Evolutionary conservation across 73 alveolate species (phyloP).

Genomic region (Uronychia binucleata): DNA sequence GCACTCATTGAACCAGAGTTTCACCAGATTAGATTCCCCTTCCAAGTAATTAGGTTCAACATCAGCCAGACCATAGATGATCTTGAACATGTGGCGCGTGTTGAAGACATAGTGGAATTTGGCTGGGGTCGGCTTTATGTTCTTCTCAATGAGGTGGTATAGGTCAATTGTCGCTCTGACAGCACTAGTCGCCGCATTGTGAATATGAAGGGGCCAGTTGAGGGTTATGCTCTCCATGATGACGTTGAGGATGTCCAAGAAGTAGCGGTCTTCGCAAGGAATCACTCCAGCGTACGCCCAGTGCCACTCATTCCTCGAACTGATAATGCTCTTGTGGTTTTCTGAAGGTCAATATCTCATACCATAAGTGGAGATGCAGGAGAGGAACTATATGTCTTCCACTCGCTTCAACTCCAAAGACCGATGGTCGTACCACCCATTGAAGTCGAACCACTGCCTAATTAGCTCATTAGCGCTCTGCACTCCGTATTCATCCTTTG

Average conservation of each 20-base stretch:
- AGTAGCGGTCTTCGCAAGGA: constrained; percentile 53
- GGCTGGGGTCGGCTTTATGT: constrained; percentile 82
- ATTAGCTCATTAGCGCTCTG: constrained; percentile 82
- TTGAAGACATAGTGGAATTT: constrained; percentile 75
- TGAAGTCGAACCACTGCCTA: constrained; percentile 76
- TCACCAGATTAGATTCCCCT: constrained; percentile 61
- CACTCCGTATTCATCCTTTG: constrained; percentile 75
- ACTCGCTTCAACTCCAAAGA: constrained; percentile 69
- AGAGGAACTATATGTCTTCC: constrained; percentile 73
- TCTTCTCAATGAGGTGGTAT: constrained; percentile 67
- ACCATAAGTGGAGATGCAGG: constrained; percentile 1
- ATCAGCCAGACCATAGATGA: constrained; percentile 76
- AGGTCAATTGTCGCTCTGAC: constrained; percentile 77
- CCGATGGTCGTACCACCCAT: constrained; percentile 73
- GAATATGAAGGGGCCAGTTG: constrained; percentile 30
- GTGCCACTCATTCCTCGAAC: constrained; percentile 60
- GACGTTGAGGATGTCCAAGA: constrained; percentile 66
- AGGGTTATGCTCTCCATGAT: constrained; percentile 45
- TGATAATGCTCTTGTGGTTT: constrained; percentile 36
- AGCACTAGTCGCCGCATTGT: constrained; percentile 53
- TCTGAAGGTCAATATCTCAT: constrained; percentile 31
- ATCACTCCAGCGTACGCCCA: constrained; percentile 40
- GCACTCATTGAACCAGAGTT: constrained; percentile 80
- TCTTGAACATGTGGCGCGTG: constrained; percentile 76
- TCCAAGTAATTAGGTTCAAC: constrained; percentile 65